These are phyloP conservation scores for Rhizophora mangle DNA, from an alignment of 345 rosid species.

Conservation along the genomic window DNA sequence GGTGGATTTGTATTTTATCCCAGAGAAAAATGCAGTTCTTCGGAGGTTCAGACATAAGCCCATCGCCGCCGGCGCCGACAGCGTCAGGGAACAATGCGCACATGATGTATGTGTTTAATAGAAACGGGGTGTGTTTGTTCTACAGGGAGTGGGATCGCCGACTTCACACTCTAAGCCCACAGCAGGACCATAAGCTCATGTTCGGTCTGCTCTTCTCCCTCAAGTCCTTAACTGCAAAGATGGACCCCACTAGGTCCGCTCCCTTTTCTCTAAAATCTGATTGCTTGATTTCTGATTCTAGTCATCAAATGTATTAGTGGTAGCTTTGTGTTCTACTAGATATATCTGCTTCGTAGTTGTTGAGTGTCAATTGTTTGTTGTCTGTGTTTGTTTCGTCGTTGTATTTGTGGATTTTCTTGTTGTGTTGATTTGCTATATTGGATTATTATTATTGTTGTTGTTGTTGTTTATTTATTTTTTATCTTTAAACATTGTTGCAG, in stretches of 20 bases:
- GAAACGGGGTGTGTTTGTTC: constrained; percentile 85
- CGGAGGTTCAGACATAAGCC: constrained; percentile 87
- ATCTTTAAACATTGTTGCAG: constrained; percentile 24
- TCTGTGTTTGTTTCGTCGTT: background rate
- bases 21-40: constrained; percentile 71
- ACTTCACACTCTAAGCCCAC: constrained; percentile 75
- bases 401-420: background rate
- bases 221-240: constrained; percentile 88
- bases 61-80: constrained; percentile 74
- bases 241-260: constrained; percentile 78
- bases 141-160: constrained; percentile 92
- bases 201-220: constrained; percentile 97
- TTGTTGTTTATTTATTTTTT: background rate
- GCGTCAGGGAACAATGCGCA: constrained; percentile 78
- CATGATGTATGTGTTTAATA: constrained; percentile 79
- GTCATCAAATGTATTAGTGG: background rate
- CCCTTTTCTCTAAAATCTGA: background rate
- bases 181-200: constrained; percentile 95
- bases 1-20: background rate
- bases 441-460: too few species aligned
- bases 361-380: background rate
- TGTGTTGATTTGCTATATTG: background rate
- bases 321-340: too few species aligned
- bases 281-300: background rate
- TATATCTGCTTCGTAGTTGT: background rate